Base-by-base conservation (phyloP, 2,329 filamentous ascomycete genomes). In the Phialemoniopsis sp. region DNA sequence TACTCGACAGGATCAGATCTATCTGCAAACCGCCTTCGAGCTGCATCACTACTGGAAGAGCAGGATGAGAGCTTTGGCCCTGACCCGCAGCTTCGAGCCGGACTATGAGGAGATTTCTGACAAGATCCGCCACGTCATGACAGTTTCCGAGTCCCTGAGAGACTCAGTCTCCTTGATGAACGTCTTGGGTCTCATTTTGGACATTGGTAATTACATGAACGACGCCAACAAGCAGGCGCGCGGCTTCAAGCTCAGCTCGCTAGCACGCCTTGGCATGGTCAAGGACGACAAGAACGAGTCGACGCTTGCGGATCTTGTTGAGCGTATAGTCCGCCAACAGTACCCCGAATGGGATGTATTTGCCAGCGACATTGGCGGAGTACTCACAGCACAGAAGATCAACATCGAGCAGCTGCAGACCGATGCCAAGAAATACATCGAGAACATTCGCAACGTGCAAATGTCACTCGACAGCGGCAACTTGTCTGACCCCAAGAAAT, bases 151-250 rank as follows among this genome's bases (percentile, higher is more conserved):
- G 65, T 87, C 89, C 9, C 69, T 98, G 39, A 80, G 91, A 35
- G 89, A 95, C 57, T 96, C 90, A 2, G 89, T 95, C 18, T 86
- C 89, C 18, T 68, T 98, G 53, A 95, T 97, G 84, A 96, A 95
- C 49, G 89, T 98, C 34, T 79, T 98, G 41, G 90, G 91, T 43
- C 76, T 97, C 46, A 98, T 98, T 63, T 72, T 98, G 53, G 91
- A 96, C 62, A 95, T 98, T 56, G 93, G 93, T 63, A 98, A 98
- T 64, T 98, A 95, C 74, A 98, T 98, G 93, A 98, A 98, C 71
- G 93, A 97, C 59, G 85, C 90, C 40, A 97, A 96, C 68, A 98
- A 98, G 69, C 93, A 97, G 66, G 93, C 93, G 4, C 87, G 85
- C 42, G 93, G 93, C 46, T 98, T 98, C 82, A 98, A 98, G 70